phyloP scores from a whole-genome alignment of 208 protist genomes.

The Trypanosoma brucei region DNA sequence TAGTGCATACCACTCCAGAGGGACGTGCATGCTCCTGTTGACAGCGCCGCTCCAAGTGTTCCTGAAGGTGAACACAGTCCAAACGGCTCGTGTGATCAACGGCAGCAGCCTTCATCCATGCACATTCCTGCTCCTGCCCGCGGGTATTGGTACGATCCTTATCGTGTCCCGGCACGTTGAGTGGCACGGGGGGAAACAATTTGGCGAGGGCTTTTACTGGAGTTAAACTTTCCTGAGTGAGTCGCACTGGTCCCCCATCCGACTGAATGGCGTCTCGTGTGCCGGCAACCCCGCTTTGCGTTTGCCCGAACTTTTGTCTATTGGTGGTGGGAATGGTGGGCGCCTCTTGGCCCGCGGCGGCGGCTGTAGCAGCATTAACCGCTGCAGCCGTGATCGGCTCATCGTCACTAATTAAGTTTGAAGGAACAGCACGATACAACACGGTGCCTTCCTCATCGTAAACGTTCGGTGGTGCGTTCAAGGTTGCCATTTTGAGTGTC shows the following conservation, averaged over 20 bases:
- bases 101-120: constrained; percentile 50
- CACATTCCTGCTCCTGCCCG: background rate
- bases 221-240: constrained; percentile 22
- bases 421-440: constrained; percentile 50
- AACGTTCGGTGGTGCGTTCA: constrained; percentile 37
- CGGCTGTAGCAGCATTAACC: background rate
- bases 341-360: background rate
- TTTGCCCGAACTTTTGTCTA: background rate
- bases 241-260: background rate
- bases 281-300: background rate
- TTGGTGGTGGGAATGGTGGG: background rate
- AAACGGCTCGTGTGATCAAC: constrained; percentile 56
- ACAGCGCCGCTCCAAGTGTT: constrained; percentile 66
- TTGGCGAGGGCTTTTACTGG: constrained; percentile 28
- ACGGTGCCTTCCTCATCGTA: constrained; percentile 72
- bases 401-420: background rate
- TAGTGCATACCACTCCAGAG: constrained; percentile 60
- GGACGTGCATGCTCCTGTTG: constrained; percentile 55
- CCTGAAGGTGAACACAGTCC: constrained; percentile 67
- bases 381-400: background rate
- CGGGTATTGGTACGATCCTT: background rate
- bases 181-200: constrained; percentile 33
- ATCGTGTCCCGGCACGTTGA: constrained; percentile 3
- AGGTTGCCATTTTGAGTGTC: constrained; percentile 30
- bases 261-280: background rate